Evolutionary conservation across 352 stramenopile species (phyloP), one percentile per base, ranked within the genome.

Genomic region (Pythium monospermum): DNA sequence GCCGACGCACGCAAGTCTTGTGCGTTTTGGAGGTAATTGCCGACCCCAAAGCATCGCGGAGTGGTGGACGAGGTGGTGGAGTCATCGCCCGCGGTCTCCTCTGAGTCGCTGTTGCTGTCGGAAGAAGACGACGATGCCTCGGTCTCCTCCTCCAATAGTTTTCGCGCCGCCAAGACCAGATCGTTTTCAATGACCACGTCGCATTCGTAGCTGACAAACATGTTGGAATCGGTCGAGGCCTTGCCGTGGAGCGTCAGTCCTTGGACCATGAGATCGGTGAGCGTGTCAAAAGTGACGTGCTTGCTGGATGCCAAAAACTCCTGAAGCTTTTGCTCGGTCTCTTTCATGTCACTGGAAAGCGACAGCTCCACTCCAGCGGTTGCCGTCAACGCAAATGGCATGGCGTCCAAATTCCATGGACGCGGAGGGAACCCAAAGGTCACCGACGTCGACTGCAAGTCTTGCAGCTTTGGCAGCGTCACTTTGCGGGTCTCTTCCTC

Each of bases 391-490:
- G 46, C 67, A 12, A 49, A 49, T 1, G 70, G 70, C 11, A 77
- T 55, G 12, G 65, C 67, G n/a, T 67, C 49, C 12, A 69, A 59
- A 35, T 81, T 81, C 70, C 70, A 81, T 21, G 61, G 55, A 33
- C 68, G 61, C 2, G 57, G 4, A 0, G 61, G 46, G 46, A 77
- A 81, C 4, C 70, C 70, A 36, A 59, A 81, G 19, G 64, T 53
- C 10, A 71, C 65, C 0, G 67, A 55, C 1, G 68, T 81, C 0
- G 64, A 71, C 22, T 62, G 55, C 36, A 81, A 60, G 15, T 61
- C 50, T 18, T 50, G 60, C 1, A 77, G 49, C 0, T 49, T 66
- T 3, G 66, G 67, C 47, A 77, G 53, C 16, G 40, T 44, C 42
- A 60, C 56, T 13, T 19, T 67, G 4, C 21, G 6, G 13, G 32